Percentiles rank a stretch among this genome's conserved stretches.
phyloP scores from a whole-genome alignment of 2,329 filamentous ascomycete species.

The Colletotrichum cereale region DNA sequence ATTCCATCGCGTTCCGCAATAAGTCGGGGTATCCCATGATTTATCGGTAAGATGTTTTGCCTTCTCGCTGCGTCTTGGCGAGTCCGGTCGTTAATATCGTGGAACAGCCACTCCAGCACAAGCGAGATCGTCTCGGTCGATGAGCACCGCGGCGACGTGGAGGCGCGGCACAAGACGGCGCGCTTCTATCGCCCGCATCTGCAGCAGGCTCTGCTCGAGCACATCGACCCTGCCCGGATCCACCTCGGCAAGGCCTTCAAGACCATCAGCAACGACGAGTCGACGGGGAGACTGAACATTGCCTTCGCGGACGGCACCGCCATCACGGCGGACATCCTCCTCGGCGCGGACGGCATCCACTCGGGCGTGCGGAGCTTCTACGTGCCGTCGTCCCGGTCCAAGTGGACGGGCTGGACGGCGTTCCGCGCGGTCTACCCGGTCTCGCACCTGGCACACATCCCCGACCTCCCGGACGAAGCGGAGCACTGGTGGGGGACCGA shows the following conservation, averaged over 20 bases:
- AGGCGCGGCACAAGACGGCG: conserved; percentile 55
- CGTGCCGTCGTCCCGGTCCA: conserved; percentile 53
- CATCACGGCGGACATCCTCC: conserved; percentile 59
- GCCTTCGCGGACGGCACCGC: conserved; percentile 62
- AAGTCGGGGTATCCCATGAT: conserved; percentile 59
- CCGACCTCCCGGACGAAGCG: conserved; percentile 56
- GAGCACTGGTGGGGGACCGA: conserved; percentile 59
- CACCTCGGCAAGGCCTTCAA: conserved; percentile 58
- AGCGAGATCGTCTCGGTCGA: conserved; percentile 60
- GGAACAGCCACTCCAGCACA: conserved; percentile 54
- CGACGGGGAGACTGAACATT: conserved; percentile 49
- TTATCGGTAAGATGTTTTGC: conserved; percentile 51
- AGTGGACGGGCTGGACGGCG: conserved; percentile 59
- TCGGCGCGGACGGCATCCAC: conserved; percentile 67
- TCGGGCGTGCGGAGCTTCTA: conserved; percentile 60
- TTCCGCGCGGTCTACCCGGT: conserved; percentile 59
- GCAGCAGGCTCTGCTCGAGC: conserved; percentile 60
- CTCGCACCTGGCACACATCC: conserved; percentile 54
- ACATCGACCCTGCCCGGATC: conserved; percentile 56
- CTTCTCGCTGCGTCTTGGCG: no score
- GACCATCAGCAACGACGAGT: conserved; percentile 49
- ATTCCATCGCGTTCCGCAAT: conserved; percentile 55
- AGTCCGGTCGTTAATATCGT: background rate
- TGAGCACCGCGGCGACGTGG: conserved; percentile 53
- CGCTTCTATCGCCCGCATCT: conserved; percentile 63